These are phyloP conservation scores for Ogataea nitratoaversa DNA, from an alignment of 805 yeast genomes.

Conservation along the genomic window DNA sequence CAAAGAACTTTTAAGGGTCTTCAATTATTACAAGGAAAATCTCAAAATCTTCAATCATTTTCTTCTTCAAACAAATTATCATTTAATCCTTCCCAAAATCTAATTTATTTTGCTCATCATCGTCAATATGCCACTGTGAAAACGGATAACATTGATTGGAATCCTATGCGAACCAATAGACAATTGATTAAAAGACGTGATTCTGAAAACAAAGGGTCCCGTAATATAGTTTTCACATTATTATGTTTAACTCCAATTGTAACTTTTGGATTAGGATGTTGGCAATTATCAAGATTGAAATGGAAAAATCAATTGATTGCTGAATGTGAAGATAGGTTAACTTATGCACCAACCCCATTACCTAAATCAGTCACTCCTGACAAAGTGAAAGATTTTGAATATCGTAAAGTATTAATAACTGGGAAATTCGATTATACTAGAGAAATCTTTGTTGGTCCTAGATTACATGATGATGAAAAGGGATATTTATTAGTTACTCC, in stretches of 20 bases:
- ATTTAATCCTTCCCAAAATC: no score
- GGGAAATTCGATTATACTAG: constrained; percentile 81
- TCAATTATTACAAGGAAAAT: neutral
- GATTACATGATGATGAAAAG: constrained; percentile 62
- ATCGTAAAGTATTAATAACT: constrained; percentile 66
- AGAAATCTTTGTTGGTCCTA: constrained; percentile 91
- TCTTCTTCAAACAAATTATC: no score
- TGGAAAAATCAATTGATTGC: constrained; percentile 89
- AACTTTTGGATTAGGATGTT: constrained; percentile 81
- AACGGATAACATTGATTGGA: constrained; percentile 80
- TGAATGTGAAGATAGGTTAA: constrained; percentile 74
- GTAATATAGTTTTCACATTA: constrained; percentile 31
- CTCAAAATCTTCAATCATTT: no score
- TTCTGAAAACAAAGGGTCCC: constrained; percentile 17
- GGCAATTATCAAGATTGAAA: constrained; percentile 82
- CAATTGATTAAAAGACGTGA: constrained; percentile 33
- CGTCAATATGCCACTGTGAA: constrained; percentile 37
- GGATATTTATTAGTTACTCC: constrained; percentile 86
- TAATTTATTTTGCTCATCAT: no score
- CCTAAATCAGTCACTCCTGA: constrained; percentile 65
- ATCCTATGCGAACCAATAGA: constrained; percentile 56
- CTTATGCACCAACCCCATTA: constrained; percentile 65
- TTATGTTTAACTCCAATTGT: constrained; percentile 79
- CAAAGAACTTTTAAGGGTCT: no score
- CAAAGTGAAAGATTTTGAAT: constrained; percentile 71